A percentile compares a stretch with the other conserved stretches of the same genome.
These are phyloP conservation scores for Echites panduratus DNA, from an alignment of 257 asterid species.

Conservation along the genomic window DNA sequence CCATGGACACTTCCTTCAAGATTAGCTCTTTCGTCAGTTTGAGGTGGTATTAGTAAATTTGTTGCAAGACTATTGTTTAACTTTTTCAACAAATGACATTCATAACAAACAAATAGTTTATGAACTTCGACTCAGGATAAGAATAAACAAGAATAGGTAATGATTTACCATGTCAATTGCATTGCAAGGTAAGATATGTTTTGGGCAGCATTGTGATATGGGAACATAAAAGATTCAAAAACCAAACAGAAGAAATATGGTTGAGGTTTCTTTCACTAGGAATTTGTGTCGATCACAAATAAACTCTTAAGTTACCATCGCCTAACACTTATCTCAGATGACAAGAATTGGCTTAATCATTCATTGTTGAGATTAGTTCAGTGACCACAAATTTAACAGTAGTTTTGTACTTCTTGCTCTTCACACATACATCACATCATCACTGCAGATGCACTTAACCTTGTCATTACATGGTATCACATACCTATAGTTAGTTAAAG, in stretches of 20 bases:
- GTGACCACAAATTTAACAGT: background rate
- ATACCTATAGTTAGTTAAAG: conserved; percentile 93
- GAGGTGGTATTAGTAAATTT: background rate
- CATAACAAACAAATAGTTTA: background rate
- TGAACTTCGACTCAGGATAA: background rate
- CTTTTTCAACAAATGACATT: background rate
- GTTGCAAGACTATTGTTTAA: background rate
- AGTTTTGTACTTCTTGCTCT: background rate
- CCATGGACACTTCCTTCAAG: background rate
- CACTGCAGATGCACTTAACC: background rate
- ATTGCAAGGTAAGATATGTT: background rate
- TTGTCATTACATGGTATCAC: conserved; percentile 11
- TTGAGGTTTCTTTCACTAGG: background rate
- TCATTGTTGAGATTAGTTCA: background rate
- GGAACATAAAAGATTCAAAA: too few relatives aligned
- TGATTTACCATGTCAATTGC: background rate
- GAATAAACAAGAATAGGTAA: background rate
- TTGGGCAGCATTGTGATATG: background rate
- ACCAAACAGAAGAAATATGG: too few relatives aligned
- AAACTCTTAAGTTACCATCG: background rate
- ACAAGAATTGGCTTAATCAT: background rate
- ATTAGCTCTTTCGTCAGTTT: background rate
- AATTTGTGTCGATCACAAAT: background rate
- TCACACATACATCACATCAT: background rate
- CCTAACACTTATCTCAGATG: background rate